Evolutionary conservation across 2,329 filamentous ascomycete species (phyloP), one percentile per base, ranked within the genome.

Genomic region (Aureobasidium sp.): DNA sequence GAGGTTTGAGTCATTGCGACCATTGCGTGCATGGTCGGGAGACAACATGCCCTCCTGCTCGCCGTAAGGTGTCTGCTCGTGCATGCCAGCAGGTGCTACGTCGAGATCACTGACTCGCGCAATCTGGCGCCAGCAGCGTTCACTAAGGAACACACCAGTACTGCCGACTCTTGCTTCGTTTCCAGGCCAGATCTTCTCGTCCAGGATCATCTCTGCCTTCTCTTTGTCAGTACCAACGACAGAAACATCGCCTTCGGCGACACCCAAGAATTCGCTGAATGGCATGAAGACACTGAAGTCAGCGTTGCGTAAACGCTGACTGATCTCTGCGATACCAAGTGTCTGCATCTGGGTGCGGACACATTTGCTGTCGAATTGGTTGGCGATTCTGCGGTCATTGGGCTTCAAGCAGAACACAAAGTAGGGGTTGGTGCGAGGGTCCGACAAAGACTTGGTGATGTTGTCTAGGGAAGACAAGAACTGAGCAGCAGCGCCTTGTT

Each of bases 321-420:
- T 96, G 73, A 99, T 96, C 71, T 99, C 94, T 1, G 92, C 92
- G 68, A 99, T 95, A 33, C 94, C 94, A 66, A 97, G 90, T 0
- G 91, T 95, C 70, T 97, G 93, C 1, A 99, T 83, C 71, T 99
- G 94, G 11, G 89, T 89, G 4, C 94, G 86, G 23, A 99, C 94
- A 71, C 94, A 99, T 74, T 97, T 97, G 81, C 91, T 96, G 74
- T 99, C 94, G 68, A 97, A 99, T 70, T 99, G 94, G 67, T 99
- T 99, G 63, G 94, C 93, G 66, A 99, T 99, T 53, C 94, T 86
- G 57, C 94, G 84, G 71, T 99, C 94, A 67, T 99, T 99, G 23
- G 94, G 93, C 75, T 99, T 99, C 64, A 99, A 76, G 69, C 94
- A 99, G 74, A 99, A 96, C 46, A 99, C 84, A 67, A 96, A 97